These are phyloP conservation scores for Rhizomucor miehei DNA, from an alignment of 371 early-diverging fungal species.

Conservation along the genomic window DNA sequence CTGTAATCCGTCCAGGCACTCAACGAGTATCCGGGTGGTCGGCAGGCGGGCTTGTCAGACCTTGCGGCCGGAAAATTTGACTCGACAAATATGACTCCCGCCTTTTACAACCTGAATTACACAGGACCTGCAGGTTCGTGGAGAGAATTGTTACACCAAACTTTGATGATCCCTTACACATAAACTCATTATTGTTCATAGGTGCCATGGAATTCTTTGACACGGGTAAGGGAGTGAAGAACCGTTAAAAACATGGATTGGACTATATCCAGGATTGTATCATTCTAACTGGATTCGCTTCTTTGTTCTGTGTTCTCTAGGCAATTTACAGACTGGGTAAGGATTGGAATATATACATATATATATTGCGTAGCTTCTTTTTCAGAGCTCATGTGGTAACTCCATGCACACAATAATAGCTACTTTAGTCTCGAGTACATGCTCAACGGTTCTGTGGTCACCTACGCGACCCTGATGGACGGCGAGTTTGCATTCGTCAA, in stretches of 20 bases:
- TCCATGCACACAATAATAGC: conserved; percentile 9
- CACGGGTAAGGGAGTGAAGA: too few relatives aligned
- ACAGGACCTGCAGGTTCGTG: conserved; percentile 43
- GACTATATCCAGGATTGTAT: too few relatives aligned
- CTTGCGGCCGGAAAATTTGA: conserved; percentile 22
- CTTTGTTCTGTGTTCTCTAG: too few relatives aligned
- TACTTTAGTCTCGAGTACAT: conserved; percentile 26
- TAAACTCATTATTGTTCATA: not conserved
- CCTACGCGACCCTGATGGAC: conserved; percentile 24
- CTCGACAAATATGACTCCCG: conserved; percentile 33
- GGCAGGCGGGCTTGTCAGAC: conserved; percentile 26
- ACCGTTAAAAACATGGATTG: too few relatives aligned
- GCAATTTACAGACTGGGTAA: conserved; percentile 18
- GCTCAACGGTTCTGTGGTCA: conserved; percentile 17
- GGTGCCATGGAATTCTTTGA: conserved; percentile 13
- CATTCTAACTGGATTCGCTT: too few relatives aligned
- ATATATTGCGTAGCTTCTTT: too few relatives aligned
- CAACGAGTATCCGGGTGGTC: conserved; percentile 33
- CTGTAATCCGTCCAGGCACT: conserved; percentile 20
- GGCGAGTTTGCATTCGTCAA: conserved; percentile 15
- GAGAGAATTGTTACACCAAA: conserved; percentile 2
- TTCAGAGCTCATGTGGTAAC: not conserved
- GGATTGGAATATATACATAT: not conserved
- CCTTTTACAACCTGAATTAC: conserved; percentile 36
- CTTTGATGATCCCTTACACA: not conserved